phyloP scores from a whole-genome alignment of 495 filamentous ascomycete species.

The Schizothecium vesticola region DNA sequence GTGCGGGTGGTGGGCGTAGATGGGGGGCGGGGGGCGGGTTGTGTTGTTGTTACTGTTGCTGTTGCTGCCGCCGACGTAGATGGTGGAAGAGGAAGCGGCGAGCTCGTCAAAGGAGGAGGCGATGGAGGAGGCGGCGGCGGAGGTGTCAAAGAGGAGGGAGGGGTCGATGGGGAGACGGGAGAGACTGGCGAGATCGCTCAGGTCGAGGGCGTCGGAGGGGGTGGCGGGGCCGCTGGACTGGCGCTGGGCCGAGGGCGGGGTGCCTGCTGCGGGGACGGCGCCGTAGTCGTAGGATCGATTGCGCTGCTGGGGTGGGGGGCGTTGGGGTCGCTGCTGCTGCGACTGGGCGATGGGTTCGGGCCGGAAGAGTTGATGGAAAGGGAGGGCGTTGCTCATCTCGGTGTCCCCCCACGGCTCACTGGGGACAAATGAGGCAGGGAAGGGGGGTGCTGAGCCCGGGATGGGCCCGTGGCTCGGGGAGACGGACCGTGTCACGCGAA shows the following conservation, averaged over 20 bases:
- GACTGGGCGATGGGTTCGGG: neutral
- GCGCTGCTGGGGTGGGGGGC: neutral
- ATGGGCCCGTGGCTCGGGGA: conserved; percentile 14
- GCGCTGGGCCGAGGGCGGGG: neutral
- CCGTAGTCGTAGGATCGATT: neutral
- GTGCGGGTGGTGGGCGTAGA: neutral
- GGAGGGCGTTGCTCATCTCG: conserved; percentile 4
- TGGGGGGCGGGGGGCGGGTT: neutral
- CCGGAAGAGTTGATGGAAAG: neutral
- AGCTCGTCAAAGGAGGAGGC: conserved; percentile 24
- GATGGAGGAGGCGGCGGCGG: conserved; percentile 19
- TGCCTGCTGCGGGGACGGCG: neutral
- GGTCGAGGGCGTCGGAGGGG: neutral
- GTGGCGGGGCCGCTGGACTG: neutral
- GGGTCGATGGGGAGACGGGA: conserved; percentile 26
- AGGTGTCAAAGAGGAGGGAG: conserved; percentile 20
- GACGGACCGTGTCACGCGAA: conserved; percentile 10
- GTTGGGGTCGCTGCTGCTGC: neutral
- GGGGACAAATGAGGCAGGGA: conserved; percentile 4
- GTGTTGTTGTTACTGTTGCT: neutral
- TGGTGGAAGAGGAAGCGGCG: conserved; percentile 4
- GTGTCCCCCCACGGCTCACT: conserved; percentile 13
- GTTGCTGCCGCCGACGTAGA: conserved; percentile 15
- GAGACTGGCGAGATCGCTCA: conserved; percentile 8
- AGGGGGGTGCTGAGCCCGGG: neutral